Evolutionary conservation across 2,329 filamentous ascomycete genomes (phyloP), one percentile per base, ranked within the genome.

Genomic region (Pleomassaria siparia): DNA sequence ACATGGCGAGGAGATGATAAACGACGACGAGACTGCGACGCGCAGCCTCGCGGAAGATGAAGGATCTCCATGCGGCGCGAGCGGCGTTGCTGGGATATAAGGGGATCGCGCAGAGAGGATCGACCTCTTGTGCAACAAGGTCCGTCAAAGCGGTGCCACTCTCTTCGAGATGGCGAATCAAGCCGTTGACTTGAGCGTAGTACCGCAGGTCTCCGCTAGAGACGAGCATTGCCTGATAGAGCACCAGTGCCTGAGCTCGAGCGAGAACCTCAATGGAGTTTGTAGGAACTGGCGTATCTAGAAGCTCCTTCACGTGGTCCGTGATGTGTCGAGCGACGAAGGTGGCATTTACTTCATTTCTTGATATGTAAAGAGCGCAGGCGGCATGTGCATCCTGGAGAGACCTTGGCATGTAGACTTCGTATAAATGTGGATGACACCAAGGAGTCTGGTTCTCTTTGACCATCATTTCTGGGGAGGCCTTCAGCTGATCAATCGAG

Each of bases 321-420:
- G 76, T 73, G 46, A 83, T 76, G 36, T 74, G 73, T 2, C 74
- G 72, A 16, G 77, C 64, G n/a, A 84, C 74, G 20, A 80, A 61
- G 9, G 71, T 67, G 0, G 72, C 62, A 53, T 83, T 84, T 15
- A 60, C 55, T 0, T 70, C 51, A 39, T 77, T 83, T 51, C 75
- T 80, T 9, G 76, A 68, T 35, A 77, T 65, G 54, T 80, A 80
- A 0, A 84, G 63, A 1, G 79, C 78, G 56, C 80, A 83, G 21
- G 76, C 74, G 3, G 79, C 73, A 49, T 78, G 69, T 0, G 77
- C 79, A 52, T 83, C 80, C 69, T 81, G 75, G 56, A 83, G 74
- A 0, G 62, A 69, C 24, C 64, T 65, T 1, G 80, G 81, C 78
- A 83, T 81, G 8, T 59, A 46, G 2, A 77, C 70, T n/a, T 67